These are phyloP conservation scores for Verticillium zaregamsianum DNA, from an alignment of 2,329 filamentous ascomycete species.

Conservation along the genomic window DNA sequence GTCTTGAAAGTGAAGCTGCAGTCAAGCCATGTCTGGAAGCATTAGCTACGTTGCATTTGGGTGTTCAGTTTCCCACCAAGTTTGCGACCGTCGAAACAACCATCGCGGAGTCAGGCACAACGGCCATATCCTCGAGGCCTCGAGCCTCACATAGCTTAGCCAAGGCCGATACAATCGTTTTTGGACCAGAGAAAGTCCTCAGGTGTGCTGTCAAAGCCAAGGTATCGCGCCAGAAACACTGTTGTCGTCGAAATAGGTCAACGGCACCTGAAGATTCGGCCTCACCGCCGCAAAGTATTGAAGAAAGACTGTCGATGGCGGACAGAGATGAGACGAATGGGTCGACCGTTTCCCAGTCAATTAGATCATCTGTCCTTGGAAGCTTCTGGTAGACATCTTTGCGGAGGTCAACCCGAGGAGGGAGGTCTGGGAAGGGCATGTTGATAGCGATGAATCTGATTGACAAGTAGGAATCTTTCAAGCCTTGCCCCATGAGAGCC, in stretches of 20 bases:
- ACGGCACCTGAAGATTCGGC: not conserved
- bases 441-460: not conserved
- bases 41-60: not conserved
- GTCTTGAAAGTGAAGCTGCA: constrained; percentile 26
- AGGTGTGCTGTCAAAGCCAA: constrained; percentile 10
- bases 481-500: too few relatives aligned
- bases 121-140: not conserved
- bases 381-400: constrained; percentile 9
- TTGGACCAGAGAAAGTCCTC: constrained; percentile 6
- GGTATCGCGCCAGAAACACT: constrained; percentile 10
- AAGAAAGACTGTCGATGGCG: not conserved
- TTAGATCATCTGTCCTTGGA: not conserved
- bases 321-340: not conserved
- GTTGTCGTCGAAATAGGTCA: not conserved
- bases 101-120: not conserved
- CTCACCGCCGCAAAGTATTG: not conserved
- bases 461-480: too few relatives aligned
- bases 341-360: constrained; percentile 3
- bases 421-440: constrained; percentile 6
- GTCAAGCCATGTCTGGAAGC: constrained; percentile 6
- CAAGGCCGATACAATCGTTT: not conserved
- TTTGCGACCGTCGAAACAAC: constrained; percentile 5
- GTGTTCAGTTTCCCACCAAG: constrained; percentile 3
- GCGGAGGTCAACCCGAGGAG: constrained; percentile 7
- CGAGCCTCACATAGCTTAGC: not conserved